A percentile compares a stretch with the other conserved stretches of the same genome.
Evolutionary conservation across 169 alveolate species (phyloP).

Genomic region (Plasmodium gonderi): DNA sequence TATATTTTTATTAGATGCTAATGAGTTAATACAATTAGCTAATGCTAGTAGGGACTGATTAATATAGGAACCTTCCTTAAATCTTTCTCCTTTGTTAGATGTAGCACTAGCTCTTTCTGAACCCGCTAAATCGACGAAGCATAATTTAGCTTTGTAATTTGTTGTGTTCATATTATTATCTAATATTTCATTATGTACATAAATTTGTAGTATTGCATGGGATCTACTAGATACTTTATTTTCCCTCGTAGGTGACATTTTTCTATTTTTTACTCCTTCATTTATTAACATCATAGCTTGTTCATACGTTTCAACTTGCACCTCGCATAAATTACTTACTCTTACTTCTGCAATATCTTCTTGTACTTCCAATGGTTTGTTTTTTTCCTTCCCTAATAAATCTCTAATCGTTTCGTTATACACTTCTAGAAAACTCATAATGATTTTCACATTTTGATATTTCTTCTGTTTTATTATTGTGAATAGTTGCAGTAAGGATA

Average conservation of each 20-base stretch:
- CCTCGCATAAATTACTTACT: conserved; percentile 81
- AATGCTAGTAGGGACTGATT: conserved; percentile 96
- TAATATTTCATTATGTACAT: conserved; percentile 72
- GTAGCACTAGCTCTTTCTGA: conserved; percentile 96
- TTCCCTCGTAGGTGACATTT: conserved; percentile 95
- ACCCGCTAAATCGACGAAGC: conserved; percentile 97
- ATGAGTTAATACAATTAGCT: conserved; percentile 97
- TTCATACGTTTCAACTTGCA: conserved; percentile 78
- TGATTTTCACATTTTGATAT: conserved; percentile 76
- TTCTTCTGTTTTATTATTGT: conserved; percentile 75
- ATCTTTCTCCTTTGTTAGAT: conserved; percentile 92
- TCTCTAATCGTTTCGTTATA: conserved; percentile 97
- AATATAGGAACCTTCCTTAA: conserved; percentile 96
- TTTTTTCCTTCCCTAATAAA: conserved; percentile 88
- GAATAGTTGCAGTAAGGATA: conserved; percentile 92
- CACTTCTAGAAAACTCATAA: conserved; percentile 94
- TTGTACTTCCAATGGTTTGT: conserved; percentile 81
- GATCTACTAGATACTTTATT: conserved; percentile 94
- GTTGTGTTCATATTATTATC: conserved; percentile 21
- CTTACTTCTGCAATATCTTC: conserved; percentile 86
- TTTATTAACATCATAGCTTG: conserved; percentile 91
- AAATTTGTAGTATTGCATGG: conserved; percentile 94
- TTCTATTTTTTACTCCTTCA: conserved; percentile 94
- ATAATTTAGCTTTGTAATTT: conserved; percentile 85
- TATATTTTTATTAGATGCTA: conserved; percentile 85